Evolutionary conservation across 164 flowering plant genomes (phyloP), one percentile per base, ranked within the genome.

Genomic region (Litsea cubeba): DNA sequence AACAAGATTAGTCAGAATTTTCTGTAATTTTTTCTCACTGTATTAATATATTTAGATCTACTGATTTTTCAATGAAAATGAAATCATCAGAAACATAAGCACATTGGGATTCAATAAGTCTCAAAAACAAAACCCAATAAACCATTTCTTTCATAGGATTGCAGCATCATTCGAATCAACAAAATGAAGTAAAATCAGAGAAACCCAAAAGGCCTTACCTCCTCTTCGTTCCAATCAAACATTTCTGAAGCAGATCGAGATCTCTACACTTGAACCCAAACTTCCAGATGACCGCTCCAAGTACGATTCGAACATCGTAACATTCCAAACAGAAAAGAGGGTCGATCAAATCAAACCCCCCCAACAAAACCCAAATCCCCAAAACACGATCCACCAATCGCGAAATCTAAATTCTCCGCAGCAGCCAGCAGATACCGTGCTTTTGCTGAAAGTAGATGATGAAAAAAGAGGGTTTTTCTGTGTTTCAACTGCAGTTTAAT

Each of bases 181-280:
- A 12, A 54, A 14, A 54, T 15, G n/a, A 54, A 17, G 60, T 15
- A 54, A 54, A 54, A 54, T 72, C 20, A 68, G 40, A 72, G n/a
- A 57, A 12, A n/a, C 73, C 69, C 2, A 18, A 73, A 66, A 0
- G 10, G 35, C 15, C 1, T 30, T 78, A 90, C 95, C 92, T 87
- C 95, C 74, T 87, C 84, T 83, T 90, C 92, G 90, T 90, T 84
- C 95, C 95, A 90, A 84, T 90, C 91, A 87, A 89, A 89, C 95
- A 90, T 90, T 46, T 83, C 88, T 60, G 75, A 67, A 72, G 28
- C 78, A 74, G 49, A 68, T 46, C 64, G 25, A 79, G 72, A 71
- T 78, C 75, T 4, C 76, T 49, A 60, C 70, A 3, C 77, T 76
- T 28, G 78, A 74, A 57, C 65, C 80, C 64, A 69, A 58, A 22